Percentiles rank a stretch among this genome's conserved stretches.
These are phyloP conservation scores for Neurospora pannonica DNA, from an alignment of 495 filamentous ascomycete species.

Conservation along the genomic window DNA sequence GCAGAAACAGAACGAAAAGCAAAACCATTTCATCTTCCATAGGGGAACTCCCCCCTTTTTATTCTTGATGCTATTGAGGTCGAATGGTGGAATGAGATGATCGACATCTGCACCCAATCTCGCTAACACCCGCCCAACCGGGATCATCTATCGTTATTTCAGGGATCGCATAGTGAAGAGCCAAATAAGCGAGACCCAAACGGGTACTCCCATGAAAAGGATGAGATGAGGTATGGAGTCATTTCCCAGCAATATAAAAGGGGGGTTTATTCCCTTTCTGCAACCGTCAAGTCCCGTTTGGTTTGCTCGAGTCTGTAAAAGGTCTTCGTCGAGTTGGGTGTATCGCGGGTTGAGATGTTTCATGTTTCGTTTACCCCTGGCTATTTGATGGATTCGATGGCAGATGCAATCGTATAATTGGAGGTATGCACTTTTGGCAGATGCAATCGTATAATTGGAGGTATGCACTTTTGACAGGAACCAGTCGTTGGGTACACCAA, in stretches of 20 bases:
- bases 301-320: too few species aligned
- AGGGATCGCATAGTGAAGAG: too few species aligned
- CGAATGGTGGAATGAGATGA: neutral
- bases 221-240: neutral
- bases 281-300: too few species aligned
- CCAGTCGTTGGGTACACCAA: neutral
- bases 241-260: neutral
- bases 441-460: neutral
- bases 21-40: neutral
- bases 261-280: too few species aligned
- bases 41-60: neutral
- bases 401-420: too few species aligned
- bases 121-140: neutral
- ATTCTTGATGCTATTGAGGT: neutral
- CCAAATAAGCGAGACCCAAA: neutral
- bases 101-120: neutral
- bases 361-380: neutral
- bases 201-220: neutral
- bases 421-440: neutral
- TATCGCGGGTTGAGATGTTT: neutral
- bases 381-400: neutral
- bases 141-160: neutral
- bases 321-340: too few species aligned
- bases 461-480: neutral
- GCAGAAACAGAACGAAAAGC: neutral